Evolutionary conservation across 176 grass and related monocot genomes (phyloP).

Genomic region (Themeda triandra): DNA sequence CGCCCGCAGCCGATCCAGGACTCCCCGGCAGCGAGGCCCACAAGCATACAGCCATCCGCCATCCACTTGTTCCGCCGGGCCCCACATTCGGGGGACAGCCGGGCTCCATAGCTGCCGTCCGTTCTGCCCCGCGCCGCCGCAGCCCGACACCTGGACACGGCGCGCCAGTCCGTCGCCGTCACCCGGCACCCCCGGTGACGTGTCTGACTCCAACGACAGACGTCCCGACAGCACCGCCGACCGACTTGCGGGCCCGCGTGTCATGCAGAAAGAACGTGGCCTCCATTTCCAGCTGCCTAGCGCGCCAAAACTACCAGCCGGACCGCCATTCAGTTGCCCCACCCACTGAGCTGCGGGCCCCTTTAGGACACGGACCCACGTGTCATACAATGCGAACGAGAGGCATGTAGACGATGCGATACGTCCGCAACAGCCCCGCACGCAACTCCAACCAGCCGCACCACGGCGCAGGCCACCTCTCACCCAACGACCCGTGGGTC

Average conservation of each 20-base stretch:
- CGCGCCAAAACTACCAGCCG: background rate
- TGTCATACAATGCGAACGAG: background rate
- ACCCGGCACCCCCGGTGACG: background rate
- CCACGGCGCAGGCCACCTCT: background rate
- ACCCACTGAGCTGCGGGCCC: background rate
- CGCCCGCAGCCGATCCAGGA: background rate
- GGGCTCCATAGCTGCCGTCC: slow-evolving; percentile 19
- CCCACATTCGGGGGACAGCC: background rate
- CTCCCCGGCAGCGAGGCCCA: background rate
- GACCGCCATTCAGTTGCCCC: too few relatives aligned
- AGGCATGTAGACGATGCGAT: background rate
- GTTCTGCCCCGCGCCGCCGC: background rate
- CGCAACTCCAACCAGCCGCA: background rate
- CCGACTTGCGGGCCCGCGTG: slow-evolving; percentile 8
- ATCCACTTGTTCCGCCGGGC: slow-evolving; percentile 8
- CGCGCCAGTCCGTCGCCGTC: slow-evolving; percentile 22
- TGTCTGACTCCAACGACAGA: background rate
- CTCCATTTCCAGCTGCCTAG: background rate
- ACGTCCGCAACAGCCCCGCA: background rate
- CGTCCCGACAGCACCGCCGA: background rate
- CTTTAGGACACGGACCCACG: background rate
- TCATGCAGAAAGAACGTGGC: background rate
- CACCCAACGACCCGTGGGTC: background rate
- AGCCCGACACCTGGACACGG: slow-evolving; percentile 4
- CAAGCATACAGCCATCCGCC: slow-evolving; percentile 3